Conservation (phyloP, 1,284 basidiomycete species). For the Puccinia polysora region DNA sequence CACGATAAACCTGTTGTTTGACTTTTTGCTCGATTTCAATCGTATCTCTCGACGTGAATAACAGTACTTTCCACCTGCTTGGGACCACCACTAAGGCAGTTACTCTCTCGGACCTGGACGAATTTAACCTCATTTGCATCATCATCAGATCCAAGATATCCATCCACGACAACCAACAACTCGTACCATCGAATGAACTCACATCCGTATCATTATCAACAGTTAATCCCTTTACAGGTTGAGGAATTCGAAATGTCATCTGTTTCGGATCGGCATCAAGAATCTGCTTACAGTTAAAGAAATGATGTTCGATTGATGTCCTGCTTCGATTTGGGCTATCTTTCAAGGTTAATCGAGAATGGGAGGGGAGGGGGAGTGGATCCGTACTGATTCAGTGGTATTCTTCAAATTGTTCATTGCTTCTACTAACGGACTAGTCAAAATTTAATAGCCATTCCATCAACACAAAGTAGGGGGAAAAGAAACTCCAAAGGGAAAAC, state of each 20-base stretch:
- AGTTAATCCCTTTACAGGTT: slow-evolving; percentile 7
- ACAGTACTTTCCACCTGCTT: slow-evolving; percentile 38
- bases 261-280: background rate
- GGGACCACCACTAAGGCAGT: slow-evolving; percentile 17
- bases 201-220: slow-evolving; percentile 11
- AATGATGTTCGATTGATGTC: background rate
- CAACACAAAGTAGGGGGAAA: no score
- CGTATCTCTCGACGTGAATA: background rate
- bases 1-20: no score
- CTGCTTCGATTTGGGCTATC: background rate
- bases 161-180: background rate
- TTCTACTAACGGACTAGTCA: no score
- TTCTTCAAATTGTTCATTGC: no score
- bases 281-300: background rate
- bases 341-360: background rate
- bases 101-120: slow-evolving; percentile 23
- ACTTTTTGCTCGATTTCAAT: no score
- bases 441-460: no score
- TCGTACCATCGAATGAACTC: background rate
- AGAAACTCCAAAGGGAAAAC: no score
- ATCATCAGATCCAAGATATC: background rate
- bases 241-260: slow-evolving; percentile 32
- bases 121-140: background rate
- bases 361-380: no score
- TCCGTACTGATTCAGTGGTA: no score